These are phyloP conservation scores for Alloteropsis angusta DNA, from an alignment of 202 grass and related monocot species.

Conservation along the genomic window DNA sequence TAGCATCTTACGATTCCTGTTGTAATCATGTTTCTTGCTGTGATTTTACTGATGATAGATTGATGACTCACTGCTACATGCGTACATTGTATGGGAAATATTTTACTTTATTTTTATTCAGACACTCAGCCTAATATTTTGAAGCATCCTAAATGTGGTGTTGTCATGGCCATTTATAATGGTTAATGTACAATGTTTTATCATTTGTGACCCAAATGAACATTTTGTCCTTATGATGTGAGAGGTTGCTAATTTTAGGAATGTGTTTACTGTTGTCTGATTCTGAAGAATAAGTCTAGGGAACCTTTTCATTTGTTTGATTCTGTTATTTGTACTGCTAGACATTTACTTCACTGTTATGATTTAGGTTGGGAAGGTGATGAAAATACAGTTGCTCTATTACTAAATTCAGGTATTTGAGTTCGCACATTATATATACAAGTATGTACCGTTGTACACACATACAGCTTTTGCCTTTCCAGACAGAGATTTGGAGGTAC, in stretches of 20 bases:
- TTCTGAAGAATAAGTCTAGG: background rate
- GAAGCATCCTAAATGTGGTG: background rate
- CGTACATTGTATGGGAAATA: background rate
- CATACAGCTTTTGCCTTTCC: background rate
- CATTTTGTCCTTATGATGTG: background rate
- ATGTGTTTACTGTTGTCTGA: background rate
- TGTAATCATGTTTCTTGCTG: background rate
- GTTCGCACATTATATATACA: no score
- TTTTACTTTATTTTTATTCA: background rate
- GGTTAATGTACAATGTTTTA: background rate
- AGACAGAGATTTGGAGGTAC: background rate
- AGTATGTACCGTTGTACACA: background rate
- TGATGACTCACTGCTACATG: background rate
- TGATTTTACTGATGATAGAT: background rate
- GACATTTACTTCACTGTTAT: background rate
- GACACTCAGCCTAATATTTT: background rate
- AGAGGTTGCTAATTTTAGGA: background rate
- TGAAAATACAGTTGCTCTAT: background rate
- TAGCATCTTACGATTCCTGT: background rate
- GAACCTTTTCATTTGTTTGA: background rate
- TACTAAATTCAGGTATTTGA: background rate
- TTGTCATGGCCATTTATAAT: background rate
- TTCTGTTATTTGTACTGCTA: background rate
- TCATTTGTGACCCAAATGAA: background rate
- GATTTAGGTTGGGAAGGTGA: slow-evolving; percentile 11